Base-by-base conservation (phyloP, 140 eudicot genomes). In the Ambrosia hybrid region DNA sequence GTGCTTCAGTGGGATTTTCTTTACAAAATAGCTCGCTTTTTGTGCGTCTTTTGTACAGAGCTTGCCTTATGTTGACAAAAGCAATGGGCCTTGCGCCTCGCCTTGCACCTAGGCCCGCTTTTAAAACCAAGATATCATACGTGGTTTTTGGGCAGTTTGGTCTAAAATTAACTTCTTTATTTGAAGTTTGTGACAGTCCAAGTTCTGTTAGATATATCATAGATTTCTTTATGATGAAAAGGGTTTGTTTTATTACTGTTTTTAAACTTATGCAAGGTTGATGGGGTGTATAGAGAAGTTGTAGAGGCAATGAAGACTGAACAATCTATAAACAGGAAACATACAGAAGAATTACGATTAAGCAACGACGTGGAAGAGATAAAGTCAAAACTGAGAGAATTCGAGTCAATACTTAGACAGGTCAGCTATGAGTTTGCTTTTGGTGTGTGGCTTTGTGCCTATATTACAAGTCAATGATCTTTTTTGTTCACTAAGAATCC, bases 381-480 rank as follows among this genome's bases (percentile, higher is more conserved):
- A 85, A 87, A 81, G 79, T 81, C 79, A 59, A 85, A 82, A 78
- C 72, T 87, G 57, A 84, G 67, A 75, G 91, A 74, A 57, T 83
- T 90, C 62, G 95, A 90, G 73, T 72, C 74, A 67, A 80, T 87
- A 79, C 82, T 87, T 55, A 67, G 52, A 37, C 84, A 87, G 90
- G 97, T 90, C 76, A 79, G 82, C 65, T 41, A 51, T 48, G 13
- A 41, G 63, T 62, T 53, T 46, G 2, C 43, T 43, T 51, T 68
- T 70, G 52, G 39, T 43, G 39, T 68, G 65, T 43, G 48, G 26
- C 26, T 59, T 60, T 64, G 43, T 74, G 57, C 14, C 14, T 49
- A 49, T 73, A 46, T 39, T 17, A 57, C 45, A 10, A 41, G 67
- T 71, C 45, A 57, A 57, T 37, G 37, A 53, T 65, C 34, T 57